Evolutionary conservation across 805 yeast genomes (phyloP), one percentile per base, ranked within the genome.

Genomic region (Wickerhamiella occidentalis): DNA sequence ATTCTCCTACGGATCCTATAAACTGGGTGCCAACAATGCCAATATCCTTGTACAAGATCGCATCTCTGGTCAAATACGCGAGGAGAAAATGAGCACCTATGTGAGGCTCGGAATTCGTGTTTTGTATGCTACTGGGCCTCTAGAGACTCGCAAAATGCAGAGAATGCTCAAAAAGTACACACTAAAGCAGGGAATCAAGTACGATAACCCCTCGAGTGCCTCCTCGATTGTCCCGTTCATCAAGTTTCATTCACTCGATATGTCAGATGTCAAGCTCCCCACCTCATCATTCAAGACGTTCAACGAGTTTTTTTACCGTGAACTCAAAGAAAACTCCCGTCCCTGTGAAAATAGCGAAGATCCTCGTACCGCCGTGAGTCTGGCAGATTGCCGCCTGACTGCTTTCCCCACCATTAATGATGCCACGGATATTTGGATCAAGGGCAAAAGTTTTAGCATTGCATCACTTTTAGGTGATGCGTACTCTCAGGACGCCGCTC

Each of bases 41-140:
- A 90, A 90, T 60, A 90, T 92, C 26, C 69, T 92, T 45, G 96
- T 90, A 2, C 97, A 92, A 63, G 96, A 92, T 62, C 72, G 98
- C 53, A 70, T 75, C 15, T 81, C 96, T 0, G 98, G 98, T 0
- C 74, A 85, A 42, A 78, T 90, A n/a, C 65, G 83, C 60, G 97
- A 90, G 62, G 98, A 90, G 59, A 86, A 86, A 58, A 90, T 92
- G 84, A 80, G 88, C 51, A 77, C 84, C 1, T 85, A 85, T 58
- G 92, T 92, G 9, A 71, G 96, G 45, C 61, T 92, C 33, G 98
- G 97, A 0, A 90, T 90, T 48, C 65, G 96, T 40, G 65, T 90
- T 40, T 68, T 90, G 2, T 90, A 90, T 64, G 77, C 85, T 1
- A 83, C 86, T 58, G 94, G 90, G 4, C 74, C 95, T 45, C 64